Evolutionary conservation across 2,329 filamentous ascomycete genomes (phyloP).

Genomic region (Calonectria naviculata): DNA sequence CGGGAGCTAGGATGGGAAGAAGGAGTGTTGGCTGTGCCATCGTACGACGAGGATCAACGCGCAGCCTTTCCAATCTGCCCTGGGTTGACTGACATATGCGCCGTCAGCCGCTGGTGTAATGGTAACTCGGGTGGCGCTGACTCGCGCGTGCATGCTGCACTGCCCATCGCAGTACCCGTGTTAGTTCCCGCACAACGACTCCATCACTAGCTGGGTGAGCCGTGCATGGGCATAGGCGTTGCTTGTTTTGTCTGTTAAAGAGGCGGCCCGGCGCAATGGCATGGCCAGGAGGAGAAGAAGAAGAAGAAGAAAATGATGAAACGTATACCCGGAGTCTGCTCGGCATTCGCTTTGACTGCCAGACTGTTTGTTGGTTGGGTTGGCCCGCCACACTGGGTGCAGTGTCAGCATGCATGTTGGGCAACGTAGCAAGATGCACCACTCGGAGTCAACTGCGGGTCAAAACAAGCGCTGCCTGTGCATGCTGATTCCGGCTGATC

Average conservation of each 20-base stretch:
- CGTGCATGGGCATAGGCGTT: too few relatives aligned
- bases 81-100: neutral
- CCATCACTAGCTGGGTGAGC: neutral
- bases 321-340: neutral
- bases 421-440: slow-evolving; percentile 13
- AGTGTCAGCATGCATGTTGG: neutral
- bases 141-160: neutral
- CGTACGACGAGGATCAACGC: neutral
- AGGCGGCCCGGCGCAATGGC: neutral
- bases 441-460: slow-evolving; percentile 9
- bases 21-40: neutral
- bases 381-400: neutral
- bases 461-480: slow-evolving; percentile 11
- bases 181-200: neutral
- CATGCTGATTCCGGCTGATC: slow-evolving; percentile 19
- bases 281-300: neutral
- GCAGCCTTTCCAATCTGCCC: neutral
- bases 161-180: neutral
- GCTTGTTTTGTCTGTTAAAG: neutral
- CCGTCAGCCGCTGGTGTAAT: neutral
- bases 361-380: neutral
- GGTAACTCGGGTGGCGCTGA: neutral
- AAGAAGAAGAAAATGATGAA: neutral
- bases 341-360: neutral
- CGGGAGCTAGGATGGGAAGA: neutral